Evolutionary conservation across 1,284 basidiomycete genomes (phyloP), one percentile per base, ranked within the genome.

Genomic region (Microbotryum saponariae): DNA sequence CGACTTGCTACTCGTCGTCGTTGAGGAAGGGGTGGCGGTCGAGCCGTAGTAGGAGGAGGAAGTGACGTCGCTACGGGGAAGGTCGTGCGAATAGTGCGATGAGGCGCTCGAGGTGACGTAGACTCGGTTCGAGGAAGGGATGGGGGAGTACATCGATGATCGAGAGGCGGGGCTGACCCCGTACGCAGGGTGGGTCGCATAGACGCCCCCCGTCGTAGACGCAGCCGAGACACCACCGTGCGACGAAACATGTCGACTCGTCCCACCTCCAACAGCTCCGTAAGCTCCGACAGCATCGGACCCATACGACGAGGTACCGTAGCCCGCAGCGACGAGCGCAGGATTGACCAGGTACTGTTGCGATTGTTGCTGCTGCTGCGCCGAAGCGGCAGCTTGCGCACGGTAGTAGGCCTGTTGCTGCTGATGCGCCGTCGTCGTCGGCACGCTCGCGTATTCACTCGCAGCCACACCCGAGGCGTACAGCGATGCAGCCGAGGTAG

Each of bases 271-370:
- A 29, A 60, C 59, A 2, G 64, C 62, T 10, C 59, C 59, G 49
- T 48, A 60, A 9, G 31, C 55, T 56, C 64, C 66, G n/a, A 63
- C 56, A 0, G 63, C 61, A 14, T 62, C 66, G 58, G 62, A 63
- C 2, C 60, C 45, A 4, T 52, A 56, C 10, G 44, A 23, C 12
- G 53, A 49, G 18, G 29, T 54, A 7, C 63, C 61, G 21, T 61
- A 63, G 1, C 54, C 59, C 14, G 48, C 55, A 31, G 64, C 67
- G 48, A 67, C 54, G 20, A 67, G 55, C 2, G 63, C 63, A 6
- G 66, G 66, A 47, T 67, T 67, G 14, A 63, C 65, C 55, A 67
- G 62, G 7, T 57, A 56, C 47, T 55, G 56, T 23, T 53, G 52
- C 63, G 54, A 20, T 42, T 27, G 18, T 44, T 25, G 37, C 46